Percentiles rank a stretch among this genome's conserved stretches.
Evolutionary conservation across 768 basidiomycete genomes (phyloP).

Genomic region (Rhizopogon roseolus): DNA sequence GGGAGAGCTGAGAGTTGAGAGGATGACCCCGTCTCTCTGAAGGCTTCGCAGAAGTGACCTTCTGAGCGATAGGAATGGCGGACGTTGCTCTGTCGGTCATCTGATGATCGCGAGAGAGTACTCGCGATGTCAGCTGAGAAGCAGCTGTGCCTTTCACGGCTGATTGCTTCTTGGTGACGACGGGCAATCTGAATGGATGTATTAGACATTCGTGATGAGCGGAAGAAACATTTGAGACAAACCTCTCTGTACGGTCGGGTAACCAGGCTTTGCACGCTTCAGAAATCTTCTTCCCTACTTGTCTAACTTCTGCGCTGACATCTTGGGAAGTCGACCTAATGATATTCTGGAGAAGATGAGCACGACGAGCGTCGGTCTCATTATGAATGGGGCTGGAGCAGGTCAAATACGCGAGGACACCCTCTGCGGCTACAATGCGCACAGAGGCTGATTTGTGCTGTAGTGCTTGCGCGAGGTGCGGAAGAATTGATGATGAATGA

Average conservation of each 20-base stretch:
- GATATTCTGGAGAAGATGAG: constrained; percentile 70
- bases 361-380: constrained; percentile 69
- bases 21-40: background rate
- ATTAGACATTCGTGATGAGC: constrained; percentile 4
- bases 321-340: constrained; percentile 67
- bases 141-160: constrained; percentile 33
- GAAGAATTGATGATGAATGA: too few species aligned
- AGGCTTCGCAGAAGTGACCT: background rate
- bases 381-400: constrained; percentile 76
- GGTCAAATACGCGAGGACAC: constrained; percentile 60
- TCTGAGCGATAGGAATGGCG: background rate
- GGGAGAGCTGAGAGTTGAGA: background rate
- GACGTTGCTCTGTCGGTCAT: background rate
- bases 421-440: constrained; percentile 60
- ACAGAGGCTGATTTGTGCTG: constrained; percentile 70
- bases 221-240: constrained; percentile 12
- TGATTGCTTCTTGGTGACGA: constrained; percentile 63
- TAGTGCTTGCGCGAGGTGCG: constrained; percentile 49
- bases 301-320: constrained; percentile 71
- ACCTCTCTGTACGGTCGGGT: constrained; percentile 67
- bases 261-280: constrained; percentile 70
- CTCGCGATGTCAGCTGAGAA: background rate
- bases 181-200: constrained; percentile 53
- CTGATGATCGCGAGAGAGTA: background rate
- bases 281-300: constrained; percentile 63